Percentiles rank a stretch among this genome's conserved stretches.
phyloP scores from a whole-genome alignment of 441 rosid genomes.

The Adansonia gregorii region DNA sequence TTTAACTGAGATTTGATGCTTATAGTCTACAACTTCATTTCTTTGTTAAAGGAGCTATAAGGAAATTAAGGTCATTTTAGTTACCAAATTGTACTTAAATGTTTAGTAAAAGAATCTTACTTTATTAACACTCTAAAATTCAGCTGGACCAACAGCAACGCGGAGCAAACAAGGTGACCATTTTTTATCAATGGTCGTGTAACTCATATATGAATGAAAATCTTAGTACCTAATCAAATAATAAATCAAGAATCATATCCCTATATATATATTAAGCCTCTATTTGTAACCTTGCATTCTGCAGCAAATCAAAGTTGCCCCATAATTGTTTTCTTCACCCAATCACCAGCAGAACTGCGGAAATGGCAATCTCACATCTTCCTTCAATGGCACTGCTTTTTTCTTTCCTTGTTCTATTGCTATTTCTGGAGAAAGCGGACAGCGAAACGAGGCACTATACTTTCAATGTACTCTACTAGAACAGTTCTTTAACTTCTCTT shows the following conservation, averaged over 20 bases:
- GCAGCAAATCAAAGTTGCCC: not conserved
- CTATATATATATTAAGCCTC: conserved; percentile 33
- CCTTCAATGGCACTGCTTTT: conserved; percentile 33
- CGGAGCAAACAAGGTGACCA: conserved; percentile 32
- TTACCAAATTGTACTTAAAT: conserved; percentile 29
- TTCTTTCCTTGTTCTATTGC: conserved; percentile 25
- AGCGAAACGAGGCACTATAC: conserved; percentile 52
- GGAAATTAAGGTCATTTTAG: conserved; percentile 11
- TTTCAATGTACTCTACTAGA: conserved; percentile 43
- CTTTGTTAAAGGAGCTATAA: not conserved
- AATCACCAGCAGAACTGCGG: not conserved
- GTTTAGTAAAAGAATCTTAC: conserved; percentile 37
- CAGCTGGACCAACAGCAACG: conserved; percentile 50
- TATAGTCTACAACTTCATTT: not conserved
- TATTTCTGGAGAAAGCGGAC: conserved; percentile 34
- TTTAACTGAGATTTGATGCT: conserved; percentile 5
- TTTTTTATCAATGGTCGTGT: conserved; percentile 9
- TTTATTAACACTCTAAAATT: conserved; percentile 65
- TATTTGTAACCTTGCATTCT: conserved; percentile 6
- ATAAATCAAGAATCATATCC: not conserved
- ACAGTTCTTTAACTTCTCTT: not conserved
- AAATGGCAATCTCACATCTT: conserved; percentile 32
- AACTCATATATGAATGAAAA: not conserved
- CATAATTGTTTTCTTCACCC: conserved; percentile 10
- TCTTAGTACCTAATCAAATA: conserved; percentile 40